Conservation (phyloP, 1,284 basidiomycete genomes). For the Cutaneotrichosporon daszewskae region DNA sequence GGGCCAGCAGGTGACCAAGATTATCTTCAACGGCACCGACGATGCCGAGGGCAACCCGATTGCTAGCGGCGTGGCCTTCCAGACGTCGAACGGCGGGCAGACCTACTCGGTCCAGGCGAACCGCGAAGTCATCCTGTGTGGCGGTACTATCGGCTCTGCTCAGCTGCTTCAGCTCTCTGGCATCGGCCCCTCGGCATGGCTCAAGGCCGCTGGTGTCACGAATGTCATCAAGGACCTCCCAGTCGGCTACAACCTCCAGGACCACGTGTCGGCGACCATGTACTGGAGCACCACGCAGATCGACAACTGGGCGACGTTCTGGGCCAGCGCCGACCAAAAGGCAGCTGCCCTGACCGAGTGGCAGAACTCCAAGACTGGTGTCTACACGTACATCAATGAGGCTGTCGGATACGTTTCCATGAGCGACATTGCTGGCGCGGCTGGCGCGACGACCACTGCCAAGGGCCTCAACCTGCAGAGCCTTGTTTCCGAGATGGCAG, state of each 20-base stretch:
- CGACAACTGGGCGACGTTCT: conserved; percentile 40
- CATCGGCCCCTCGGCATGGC: conserved; percentile 59
- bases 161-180: conserved; percentile 66
- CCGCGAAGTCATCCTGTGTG: conserved; percentile 52
- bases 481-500: conserved; percentile 58
- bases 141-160: conserved; percentile 61
- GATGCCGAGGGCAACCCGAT: conserved; percentile 48
- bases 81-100: conserved; percentile 39
- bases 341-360: conserved; percentile 30
- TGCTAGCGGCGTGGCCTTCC: conserved; percentile 59
- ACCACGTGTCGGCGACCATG: conserved; percentile 55
- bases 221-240: conserved; percentile 53
- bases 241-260: conserved; percentile 70
- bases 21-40: conserved; percentile 57
- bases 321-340: conserved; percentile 15
- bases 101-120: conserved; percentile 52
- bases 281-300: conserved; percentile 29
- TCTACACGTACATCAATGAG: conserved; percentile 47
- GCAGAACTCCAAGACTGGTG: conserved; percentile 27
- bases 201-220: conserved; percentile 54
- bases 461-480: conserved; percentile 56
- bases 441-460: conserved; percentile 25
- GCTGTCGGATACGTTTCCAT: conserved; percentile 24
- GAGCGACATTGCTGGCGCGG: conserved; percentile 24
- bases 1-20: conserved; percentile 57